Conservation (phyloP, 768 basidiomycete species). For the Wakefieldia striispora region DNA sequence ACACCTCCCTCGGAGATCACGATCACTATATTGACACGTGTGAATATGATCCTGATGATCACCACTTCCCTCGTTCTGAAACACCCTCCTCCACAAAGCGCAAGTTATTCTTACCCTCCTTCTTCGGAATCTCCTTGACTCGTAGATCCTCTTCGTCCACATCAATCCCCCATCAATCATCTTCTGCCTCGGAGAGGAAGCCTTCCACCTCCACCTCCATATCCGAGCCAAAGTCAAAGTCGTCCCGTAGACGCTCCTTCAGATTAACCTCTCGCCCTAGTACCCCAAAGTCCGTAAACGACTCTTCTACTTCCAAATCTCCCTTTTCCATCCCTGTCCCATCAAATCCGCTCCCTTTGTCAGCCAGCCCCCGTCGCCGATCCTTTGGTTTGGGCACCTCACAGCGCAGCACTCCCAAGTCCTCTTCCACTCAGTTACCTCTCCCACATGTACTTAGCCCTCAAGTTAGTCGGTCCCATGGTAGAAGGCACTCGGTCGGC, state of each 20-base stretch:
- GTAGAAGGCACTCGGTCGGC: conserved; percentile 26
- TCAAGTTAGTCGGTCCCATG: conserved; percentile 22
- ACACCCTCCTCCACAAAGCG: conserved; percentile 27
- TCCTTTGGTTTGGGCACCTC: conserved; percentile 31
- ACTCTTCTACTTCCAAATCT: conserved; percentile 16
- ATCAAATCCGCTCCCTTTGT: conserved; percentile 30
- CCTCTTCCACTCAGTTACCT: conserved; percentile 28
- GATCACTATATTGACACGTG: conserved; percentile 7
- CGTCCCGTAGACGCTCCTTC: conserved; percentile 32
- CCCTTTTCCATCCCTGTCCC: conserved; percentile 27
- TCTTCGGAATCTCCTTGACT: conserved; percentile 30
- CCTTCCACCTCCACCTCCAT: conserved; percentile 22
- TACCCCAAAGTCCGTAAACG: conserved; percentile 29
- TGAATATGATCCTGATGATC: conserved; percentile 21
- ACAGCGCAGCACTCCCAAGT: conserved; percentile 29
- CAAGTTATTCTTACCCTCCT: conserved; percentile 21
- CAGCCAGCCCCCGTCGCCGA: conserved; percentile 33
- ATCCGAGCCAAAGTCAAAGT: conserved; percentile 14
- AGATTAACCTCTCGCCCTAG: conserved; percentile 29
- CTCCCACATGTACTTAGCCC: conserved; percentile 16
- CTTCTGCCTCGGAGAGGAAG: conserved; percentile 20
- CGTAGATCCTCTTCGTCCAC: conserved; percentile 25
- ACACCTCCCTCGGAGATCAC: conserved; percentile 9
- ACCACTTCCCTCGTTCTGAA: conserved; percentile 23
- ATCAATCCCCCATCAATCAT: conserved; percentile 17